Conservation (phyloP, 2,329 filamentous ascomycete genomes). For the Aspergillus sp. region DNA sequence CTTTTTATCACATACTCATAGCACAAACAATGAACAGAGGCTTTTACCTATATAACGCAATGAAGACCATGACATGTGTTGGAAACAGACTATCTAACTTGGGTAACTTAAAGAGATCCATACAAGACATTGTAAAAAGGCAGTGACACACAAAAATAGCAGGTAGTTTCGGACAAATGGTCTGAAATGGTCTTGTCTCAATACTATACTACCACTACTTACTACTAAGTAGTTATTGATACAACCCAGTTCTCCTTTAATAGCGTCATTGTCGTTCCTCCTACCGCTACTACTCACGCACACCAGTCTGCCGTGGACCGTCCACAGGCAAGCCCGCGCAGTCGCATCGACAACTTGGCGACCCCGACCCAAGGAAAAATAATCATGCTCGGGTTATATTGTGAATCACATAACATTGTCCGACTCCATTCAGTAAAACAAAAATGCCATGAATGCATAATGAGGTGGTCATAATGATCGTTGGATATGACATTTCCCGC, state of each 20-base stretch:
- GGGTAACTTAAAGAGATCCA: background rate
- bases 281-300: background rate
- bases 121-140: background rate
- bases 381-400: conserved; percentile 17
- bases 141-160: background rate
- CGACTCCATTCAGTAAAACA: conserved; percentile 25
- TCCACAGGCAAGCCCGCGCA: conserved; percentile 5
- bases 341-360: conserved; percentile 14
- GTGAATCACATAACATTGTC: conserved; percentile 23
- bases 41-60: background rate
- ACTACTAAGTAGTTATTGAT: conserved; percentile 2
- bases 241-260: conserved; percentile 13
- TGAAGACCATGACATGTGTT: background rate
- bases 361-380: conserved; percentile 15
- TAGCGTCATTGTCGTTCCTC: conserved; percentile 8
- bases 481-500: conserved; percentile 37
- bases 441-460: conserved; percentile 42
- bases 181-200: conserved; percentile 14
- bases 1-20: background rate
- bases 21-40: background rate
- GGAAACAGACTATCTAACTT: too few species aligned
- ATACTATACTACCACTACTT: conserved; percentile 9
- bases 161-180: conserved; percentile 5
- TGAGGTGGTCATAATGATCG: conserved; percentile 40
- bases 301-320: background rate